Evolutionary conservation across 176 grass and related monocot species (phyloP).

Genomic region (Carex littledalei): DNA sequence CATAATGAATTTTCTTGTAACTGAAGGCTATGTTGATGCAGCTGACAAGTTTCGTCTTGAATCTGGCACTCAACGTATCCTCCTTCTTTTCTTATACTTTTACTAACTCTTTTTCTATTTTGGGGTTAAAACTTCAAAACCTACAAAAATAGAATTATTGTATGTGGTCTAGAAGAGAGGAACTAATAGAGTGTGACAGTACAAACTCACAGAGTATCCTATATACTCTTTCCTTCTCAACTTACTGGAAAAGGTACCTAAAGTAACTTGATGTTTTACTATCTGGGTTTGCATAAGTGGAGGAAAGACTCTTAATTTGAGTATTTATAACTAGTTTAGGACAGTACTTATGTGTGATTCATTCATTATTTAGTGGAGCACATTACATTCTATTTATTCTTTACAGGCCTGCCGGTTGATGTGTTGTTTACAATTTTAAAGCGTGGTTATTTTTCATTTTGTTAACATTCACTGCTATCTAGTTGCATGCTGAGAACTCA

Average conservation of each 20-base stretch:
- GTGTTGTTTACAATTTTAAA: not conserved
- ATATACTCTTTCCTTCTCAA: not conserved
- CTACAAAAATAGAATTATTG: not conserved
- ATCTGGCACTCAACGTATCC: constrained; percentile 85
- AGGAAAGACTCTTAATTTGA: not conserved
- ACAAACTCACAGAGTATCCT: not conserved
- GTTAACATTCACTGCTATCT: not conserved
- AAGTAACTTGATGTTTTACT: not conserved
- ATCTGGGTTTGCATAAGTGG: not conserved
- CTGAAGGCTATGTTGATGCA: constrained; percentile 84
- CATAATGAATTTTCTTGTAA: constrained; percentile 94
- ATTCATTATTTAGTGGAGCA: not conserved
- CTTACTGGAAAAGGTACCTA: not conserved
- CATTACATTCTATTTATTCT: not conserved
- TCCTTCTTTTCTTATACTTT: not conserved
- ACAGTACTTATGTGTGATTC: not conserved
- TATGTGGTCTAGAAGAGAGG: not conserved
- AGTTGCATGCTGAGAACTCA: not conserved
- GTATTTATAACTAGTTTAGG: not conserved
- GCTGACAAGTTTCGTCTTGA: constrained; percentile 92
- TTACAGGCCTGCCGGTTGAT: not conserved
- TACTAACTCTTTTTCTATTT: not conserved
- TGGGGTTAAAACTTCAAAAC: not conserved
- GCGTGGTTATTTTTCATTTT: not conserved
- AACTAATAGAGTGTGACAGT: not conserved